phyloP scores from a whole-genome alignment of 176 grass and related monocot species.

The Ensete ventricosum region DNA sequence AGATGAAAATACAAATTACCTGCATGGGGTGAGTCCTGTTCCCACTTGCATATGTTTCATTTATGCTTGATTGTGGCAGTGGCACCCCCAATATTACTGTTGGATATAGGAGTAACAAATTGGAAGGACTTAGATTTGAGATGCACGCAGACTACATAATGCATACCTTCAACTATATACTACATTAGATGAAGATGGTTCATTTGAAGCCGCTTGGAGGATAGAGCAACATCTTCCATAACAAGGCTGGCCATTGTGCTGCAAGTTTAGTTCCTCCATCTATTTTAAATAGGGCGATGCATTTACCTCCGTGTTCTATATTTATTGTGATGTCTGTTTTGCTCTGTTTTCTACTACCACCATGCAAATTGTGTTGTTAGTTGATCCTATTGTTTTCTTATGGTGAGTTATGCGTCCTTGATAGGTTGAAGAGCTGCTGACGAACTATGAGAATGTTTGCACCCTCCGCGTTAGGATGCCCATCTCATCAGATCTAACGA shows the following conservation, averaged over 20 bases:
- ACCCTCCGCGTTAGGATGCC: slow-evolving; percentile 15
- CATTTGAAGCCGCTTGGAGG: not conserved
- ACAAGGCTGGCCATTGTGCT: not conserved
- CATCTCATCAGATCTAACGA: slow-evolving; percentile 11
- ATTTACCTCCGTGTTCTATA: not conserved
- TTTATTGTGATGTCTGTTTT: not conserved
- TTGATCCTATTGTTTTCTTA: not conserved
- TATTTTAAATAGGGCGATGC: not conserved
- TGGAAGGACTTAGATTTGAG: too few relatives aligned
- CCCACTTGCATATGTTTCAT: too few relatives aligned
- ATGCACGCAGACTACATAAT: not conserved
- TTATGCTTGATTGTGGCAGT: too few relatives aligned
- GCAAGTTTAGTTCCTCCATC: not conserved
- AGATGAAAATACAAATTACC: too few relatives aligned
- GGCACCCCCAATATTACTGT: too few relatives aligned
- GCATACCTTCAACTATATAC: not conserved
- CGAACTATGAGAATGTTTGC: slow-evolving; percentile 12
- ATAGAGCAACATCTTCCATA: not conserved
- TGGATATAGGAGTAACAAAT: too few relatives aligned
- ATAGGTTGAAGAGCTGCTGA: slow-evolving; percentile 14
- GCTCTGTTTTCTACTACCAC: not conserved
- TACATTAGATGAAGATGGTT: not conserved
- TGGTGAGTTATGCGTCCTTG: not conserved
- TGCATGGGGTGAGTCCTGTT: too few relatives aligned
- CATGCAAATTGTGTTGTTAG: not conserved